Evolutionary conservation across 2,329 filamentous ascomycete species (phyloP).

Genomic region (Cladosporium sp.): DNA sequence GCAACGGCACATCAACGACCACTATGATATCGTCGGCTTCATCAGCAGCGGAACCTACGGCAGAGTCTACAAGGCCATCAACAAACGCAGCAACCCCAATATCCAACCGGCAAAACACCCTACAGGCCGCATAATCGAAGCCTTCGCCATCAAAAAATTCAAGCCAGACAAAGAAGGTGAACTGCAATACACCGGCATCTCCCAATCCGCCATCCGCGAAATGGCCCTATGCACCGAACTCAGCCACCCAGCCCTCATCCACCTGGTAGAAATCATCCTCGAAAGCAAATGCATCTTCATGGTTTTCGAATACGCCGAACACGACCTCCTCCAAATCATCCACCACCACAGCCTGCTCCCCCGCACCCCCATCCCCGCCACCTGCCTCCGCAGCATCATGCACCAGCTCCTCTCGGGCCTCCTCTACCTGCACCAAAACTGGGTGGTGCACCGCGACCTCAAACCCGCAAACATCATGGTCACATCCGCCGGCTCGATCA

Average conservation of each 20-base stretch:
- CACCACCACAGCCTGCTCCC: slow-evolving; percentile 92
- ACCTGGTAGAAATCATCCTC: slow-evolving; percentile 88
- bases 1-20: slow-evolving; percentile 85
- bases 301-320: slow-evolving; percentile 98
- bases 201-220: slow-evolving; percentile 92
- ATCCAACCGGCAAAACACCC: slow-evolving; percentile 25
- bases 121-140: slow-evolving; percentile 50
- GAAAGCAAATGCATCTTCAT: slow-evolving; percentile 99
- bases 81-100: slow-evolving; percentile 68
- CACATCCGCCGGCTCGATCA: slow-evolving; percentile 81
- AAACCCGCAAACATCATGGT: slow-evolving; percentile 99
- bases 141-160: slow-evolving; percentile 99
- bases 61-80: slow-evolving; percentile 90
- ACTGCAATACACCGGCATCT: slow-evolving; percentile 94
- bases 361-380: slow-evolving; percentile 79
- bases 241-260: slow-evolving; percentile 81
- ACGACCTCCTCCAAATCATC: slow-evolving; percentile 95
- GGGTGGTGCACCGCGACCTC: slow-evolving; percentile 93
- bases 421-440: slow-evolving; percentile 91
- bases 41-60: slow-evolving; percentile 98
- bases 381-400: slow-evolving; percentile 88
- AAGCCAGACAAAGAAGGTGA: slow-evolving; percentile 99
- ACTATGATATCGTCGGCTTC: slow-evolving; percentile 95
- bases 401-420: slow-evolving; percentile 94
- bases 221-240: slow-evolving; percentile 96